Base-by-base conservation (phyloP, 2,329 filamentous ascomycete genomes). In the Pyrenophora graminea region DNA sequence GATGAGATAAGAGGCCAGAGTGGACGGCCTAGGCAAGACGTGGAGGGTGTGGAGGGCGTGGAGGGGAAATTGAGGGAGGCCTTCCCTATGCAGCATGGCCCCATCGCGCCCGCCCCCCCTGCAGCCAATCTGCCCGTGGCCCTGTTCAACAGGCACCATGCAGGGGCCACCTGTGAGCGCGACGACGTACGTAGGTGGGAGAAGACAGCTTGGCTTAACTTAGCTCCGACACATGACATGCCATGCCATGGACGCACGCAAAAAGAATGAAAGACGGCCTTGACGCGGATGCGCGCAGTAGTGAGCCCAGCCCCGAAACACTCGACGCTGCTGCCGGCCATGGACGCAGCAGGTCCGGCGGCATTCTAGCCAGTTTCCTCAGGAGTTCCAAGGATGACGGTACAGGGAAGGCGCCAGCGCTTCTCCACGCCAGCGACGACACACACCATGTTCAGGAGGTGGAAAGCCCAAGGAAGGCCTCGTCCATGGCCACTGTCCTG, bases 361-460 rank as follows among this genome's bases (percentile, higher is more conserved):
- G 84, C 52, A 77, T 92, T 37, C 76, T 93, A 25, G 86, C 87
- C 34, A 84, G 82, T 58, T 51, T 51, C 5, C 48, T 49, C 15
- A 38, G 46, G 27, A 32, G 39, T 3, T 49, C 78, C 8, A 55
- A 45, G 23, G 41, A 51, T 48, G 43, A 25, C 27, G 27, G 27
- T 30, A 33, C 39, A 39, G 43, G 31, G 15, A 47, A 36, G 38
- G 72, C 72, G 52, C 62, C 74, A 74, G 56, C 74, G 4, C 7
- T 32, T n/a, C 43, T 62, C n/a, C 21, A 17, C 31, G 41, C 15
- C 41, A 45, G 55, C 39, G 64, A 66, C 48, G 61, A 62, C n/a
- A 6, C n/a, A n/a, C 48, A 30, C 27, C 27, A 55, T 19, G 50
- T 48, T 40, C 47, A 58, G 32, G 67, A 72, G 46, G 67, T 68